A percentile compares a stretch with the other conserved stretches of the same genome.
Conservation (phyloP, 257 asterid genomes). For the Verbascum thapsus region DNA sequence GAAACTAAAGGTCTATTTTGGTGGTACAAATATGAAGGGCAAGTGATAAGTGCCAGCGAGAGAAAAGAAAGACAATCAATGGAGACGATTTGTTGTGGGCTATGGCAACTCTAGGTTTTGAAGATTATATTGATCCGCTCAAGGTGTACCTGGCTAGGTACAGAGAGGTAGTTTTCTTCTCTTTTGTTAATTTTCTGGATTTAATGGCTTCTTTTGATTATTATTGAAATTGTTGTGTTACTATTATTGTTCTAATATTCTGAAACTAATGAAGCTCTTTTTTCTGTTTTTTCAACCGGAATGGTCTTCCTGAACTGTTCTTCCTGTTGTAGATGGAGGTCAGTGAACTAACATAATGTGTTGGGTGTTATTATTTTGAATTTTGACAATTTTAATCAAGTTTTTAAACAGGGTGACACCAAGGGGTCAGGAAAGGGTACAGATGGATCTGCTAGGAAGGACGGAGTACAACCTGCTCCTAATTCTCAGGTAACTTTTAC, state of each 20-base stretch:
- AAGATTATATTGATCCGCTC: conserved; percentile 76
- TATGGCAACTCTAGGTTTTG: conserved; percentile 80
- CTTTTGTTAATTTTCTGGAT: neutral
- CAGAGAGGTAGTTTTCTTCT: conserved; percentile 56
- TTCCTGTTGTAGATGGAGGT: conserved; percentile 68
- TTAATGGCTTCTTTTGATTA: neutral
- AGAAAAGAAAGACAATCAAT: conserved; percentile 76
- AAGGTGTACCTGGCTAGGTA: conserved; percentile 63
- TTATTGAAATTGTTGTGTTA: neutral
- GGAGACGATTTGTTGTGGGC: conserved; percentile 86
- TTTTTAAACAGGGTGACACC: conserved; percentile 60
- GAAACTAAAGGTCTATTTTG: conserved; percentile 9
- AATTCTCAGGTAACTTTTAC: conserved; percentile 48
- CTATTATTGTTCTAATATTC: conserved; percentile 9
- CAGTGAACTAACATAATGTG: conserved; percentile 25
- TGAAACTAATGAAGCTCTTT: conserved; percentile 28
- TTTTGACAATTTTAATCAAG: conserved; percentile 7
- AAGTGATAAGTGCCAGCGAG: conserved; percentile 83
- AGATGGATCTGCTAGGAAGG: conserved; percentile 63
- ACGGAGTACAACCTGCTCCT: conserved; percentile 48
- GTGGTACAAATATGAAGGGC: conserved; percentile 51
- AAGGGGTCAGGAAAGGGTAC: conserved; percentile 66
- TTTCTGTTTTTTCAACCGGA: too few species aligned
- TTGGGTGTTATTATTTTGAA: conserved; percentile 14
- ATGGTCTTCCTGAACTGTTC: conserved; percentile 13